Base-by-base conservation (phyloP, 257 asterid genomes). In the Datura wrightii region DNA sequence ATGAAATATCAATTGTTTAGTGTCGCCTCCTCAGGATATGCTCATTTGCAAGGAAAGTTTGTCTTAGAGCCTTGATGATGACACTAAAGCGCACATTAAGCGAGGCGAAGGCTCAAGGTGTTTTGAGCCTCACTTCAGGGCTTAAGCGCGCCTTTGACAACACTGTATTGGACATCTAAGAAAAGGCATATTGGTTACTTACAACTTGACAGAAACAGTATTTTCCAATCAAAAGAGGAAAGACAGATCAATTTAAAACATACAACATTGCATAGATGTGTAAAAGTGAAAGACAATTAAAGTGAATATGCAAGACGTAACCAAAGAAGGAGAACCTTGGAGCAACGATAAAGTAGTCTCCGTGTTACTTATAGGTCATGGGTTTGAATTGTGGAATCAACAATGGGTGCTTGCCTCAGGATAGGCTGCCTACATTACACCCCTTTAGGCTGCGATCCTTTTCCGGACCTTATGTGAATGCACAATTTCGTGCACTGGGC, bases 141-240 rank as follows among this genome's bases (percentile, higher is more conserved):
- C 31, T 24, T 24, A 24, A 24, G 31, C 31, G 31, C 31, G 31
- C 31, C 31, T 24, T 24, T 24, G 31, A 24, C 31, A 24, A 24
- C 31, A 24, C 31, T 24, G 31, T 19, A 42, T 44, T 18, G 55
- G 53, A 42, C 34, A 42, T 70, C 79, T 18, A 70, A 4, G 79
- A 16, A 42, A 5, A 41, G 79, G 34, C 79, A 37, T 14, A 69
- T 15, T 8, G 14, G 79, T 70, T 44, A 41, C 36, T n/a, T 9
- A 71, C 79, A 42, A 42, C 55, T 18, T 42, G 79, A 42, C 79
- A 71, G 79, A 42, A 69, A 42, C 55, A 71, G 79, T 41, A 71
- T 18, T 42, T 42, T 71, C 53, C 1, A 71, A 42, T 71, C 55
- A 71, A 71, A 19, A 42, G 55, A 66, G 80, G 55, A 72, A 72